These are phyloP conservation scores for Arabis alpina DNA, from an alignment of 345 rosid genomes.

Conservation along the genomic window DNA sequence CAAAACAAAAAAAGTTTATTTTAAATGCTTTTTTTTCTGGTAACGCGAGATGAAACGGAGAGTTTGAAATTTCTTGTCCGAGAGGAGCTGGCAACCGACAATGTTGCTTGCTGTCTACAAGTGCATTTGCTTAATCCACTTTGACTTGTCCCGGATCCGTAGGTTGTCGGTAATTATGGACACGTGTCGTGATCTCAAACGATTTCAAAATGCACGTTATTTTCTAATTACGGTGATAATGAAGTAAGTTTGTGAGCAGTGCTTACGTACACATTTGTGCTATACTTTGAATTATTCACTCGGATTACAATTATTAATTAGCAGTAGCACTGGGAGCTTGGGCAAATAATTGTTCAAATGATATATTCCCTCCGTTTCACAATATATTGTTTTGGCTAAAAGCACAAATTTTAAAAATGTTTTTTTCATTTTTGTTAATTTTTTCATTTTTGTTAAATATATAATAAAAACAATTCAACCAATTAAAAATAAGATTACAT, in stretches of 20 bases:
- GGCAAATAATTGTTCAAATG: too few species aligned
- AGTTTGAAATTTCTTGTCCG: conserved; percentile 51
- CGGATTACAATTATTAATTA: too few species aligned
- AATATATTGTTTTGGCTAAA: too few species aligned
- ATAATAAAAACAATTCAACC: too few species aligned
- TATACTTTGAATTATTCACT: too few species aligned
- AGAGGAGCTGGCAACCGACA: conserved; percentile 80
- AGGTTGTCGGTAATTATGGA: conserved; percentile 48
- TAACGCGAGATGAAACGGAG: conserved; percentile 22
- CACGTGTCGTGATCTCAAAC: conserved; percentile 48
- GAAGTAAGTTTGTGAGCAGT: conserved; percentile 1
- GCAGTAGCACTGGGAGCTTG: too few species aligned
- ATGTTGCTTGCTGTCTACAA: conserved; percentile 55
- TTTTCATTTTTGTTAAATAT: too few species aligned
- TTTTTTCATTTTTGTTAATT: too few species aligned
- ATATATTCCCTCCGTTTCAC: too few species aligned
- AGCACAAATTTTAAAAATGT: too few species aligned
- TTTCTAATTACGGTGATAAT: conserved; percentile 10
- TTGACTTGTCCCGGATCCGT: conserved; percentile 51
- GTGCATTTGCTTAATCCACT: conserved; percentile 31
- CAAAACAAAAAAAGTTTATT: not conserved
- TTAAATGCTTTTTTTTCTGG: not conserved
- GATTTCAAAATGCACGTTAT: conserved; percentile 5
- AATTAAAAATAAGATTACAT: too few species aligned
- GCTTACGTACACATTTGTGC: conserved; percentile 2